Conservation (phyloP, 2,329 filamentous ascomycete genomes). For the Colletotrichum higginsianum region DNA sequence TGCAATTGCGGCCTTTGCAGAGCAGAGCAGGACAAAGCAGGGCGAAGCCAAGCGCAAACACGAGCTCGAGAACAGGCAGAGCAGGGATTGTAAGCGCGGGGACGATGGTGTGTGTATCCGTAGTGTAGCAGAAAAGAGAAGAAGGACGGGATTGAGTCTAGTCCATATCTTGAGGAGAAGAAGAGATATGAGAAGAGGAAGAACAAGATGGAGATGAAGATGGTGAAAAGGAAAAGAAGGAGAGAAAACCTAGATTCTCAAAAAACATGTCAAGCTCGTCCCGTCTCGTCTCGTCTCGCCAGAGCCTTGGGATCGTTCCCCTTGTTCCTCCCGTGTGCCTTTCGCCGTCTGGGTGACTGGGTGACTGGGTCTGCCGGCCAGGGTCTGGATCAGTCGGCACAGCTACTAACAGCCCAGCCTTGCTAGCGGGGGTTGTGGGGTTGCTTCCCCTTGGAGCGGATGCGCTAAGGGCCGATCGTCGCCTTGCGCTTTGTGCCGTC, state of each 20-base stretch:
- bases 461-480: slow-evolving; percentile 36
- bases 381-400: slow-evolving; percentile 40
- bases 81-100: not conserved
- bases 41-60: slow-evolving; percentile 1
- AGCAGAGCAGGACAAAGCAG: not conserved
- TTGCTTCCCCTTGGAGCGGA: slow-evolving; percentile 20
- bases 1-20: slow-evolving; percentile 8
- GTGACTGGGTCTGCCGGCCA: too few species aligned
- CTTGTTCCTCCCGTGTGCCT: slow-evolving; percentile 2
- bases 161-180: not conserved
- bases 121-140: not conserved
- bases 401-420: slow-evolving; percentile 23
- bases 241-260: too few species aligned
- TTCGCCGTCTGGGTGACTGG: too few species aligned
- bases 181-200: slow-evolving; percentile 1
- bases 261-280: not conserved
- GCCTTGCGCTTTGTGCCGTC: slow-evolving; percentile 19
- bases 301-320: slow-evolving; percentile 8
- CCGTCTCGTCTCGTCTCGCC: not conserved
- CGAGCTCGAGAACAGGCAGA: slow-evolving; percentile 1
- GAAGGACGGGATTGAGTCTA: not conserved
- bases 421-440: slow-evolving; percentile 38
- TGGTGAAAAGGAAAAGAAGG: too few species aligned
- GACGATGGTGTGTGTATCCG: slow-evolving; percentile 1
- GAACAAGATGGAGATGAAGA: too few species aligned